These are phyloP conservation scores for Austroboletus novae-zelandiae DNA, from an alignment of 1,284 basidiomycete species.

Conservation along the genomic window DNA sequence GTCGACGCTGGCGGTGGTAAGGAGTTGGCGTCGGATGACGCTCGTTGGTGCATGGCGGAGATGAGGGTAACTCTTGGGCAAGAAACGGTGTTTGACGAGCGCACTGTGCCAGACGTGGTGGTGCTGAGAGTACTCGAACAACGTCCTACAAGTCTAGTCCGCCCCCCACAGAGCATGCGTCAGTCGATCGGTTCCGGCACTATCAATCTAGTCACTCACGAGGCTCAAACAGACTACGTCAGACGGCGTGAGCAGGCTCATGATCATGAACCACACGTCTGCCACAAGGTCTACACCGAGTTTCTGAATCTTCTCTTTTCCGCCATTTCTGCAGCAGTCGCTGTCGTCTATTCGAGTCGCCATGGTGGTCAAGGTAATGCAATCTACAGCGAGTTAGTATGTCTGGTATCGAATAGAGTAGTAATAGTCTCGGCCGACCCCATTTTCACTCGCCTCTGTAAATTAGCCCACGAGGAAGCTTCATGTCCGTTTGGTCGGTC, in stretches of 20 bases:
- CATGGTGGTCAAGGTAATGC: neutral
- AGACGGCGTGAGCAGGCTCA: conserved; percentile 26
- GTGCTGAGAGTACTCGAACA: conserved; percentile 23
- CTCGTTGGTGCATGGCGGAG: conserved; percentile 18
- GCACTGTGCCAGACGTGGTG: conserved; percentile 26
- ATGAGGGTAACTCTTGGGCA: conserved; percentile 26
- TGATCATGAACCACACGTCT: conserved; percentile 31
- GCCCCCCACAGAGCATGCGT: neutral
- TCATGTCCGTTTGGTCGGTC: neutral
- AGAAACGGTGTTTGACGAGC: conserved; percentile 24
- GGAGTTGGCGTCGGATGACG: conserved; percentile 22
- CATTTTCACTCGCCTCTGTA: conserved; percentile 9
- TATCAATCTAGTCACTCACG: conserved; percentile 17
- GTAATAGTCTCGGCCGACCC: neutral
- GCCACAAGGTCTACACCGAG: conserved; percentile 19
- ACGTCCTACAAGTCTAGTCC: conserved; percentile 27
- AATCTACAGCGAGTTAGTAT: neutral
- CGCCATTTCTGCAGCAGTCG: neutral
- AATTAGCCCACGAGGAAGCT: neutral
- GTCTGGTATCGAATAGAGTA: neutral
- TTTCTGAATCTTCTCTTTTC: neutral
- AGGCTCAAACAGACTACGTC: conserved; percentile 25
- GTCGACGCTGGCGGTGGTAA: conserved; percentile 25
- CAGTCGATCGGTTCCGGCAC: neutral
- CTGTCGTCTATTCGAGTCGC: neutral